Evolutionary conservation across 345 rosid species (phyloP).

Genomic region (Cardamine occulta): DNA sequence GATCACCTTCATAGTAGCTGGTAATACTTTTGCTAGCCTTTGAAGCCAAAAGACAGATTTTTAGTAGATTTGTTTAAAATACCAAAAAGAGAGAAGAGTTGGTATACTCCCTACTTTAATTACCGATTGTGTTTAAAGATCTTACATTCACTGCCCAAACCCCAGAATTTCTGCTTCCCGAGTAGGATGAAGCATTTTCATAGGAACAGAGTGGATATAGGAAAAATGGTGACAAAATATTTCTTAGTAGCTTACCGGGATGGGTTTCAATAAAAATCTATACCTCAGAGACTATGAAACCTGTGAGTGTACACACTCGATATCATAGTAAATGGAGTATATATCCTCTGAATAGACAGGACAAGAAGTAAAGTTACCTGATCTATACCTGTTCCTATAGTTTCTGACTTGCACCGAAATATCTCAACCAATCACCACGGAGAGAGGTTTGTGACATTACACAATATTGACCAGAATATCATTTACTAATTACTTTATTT

Average conservation of each 20-base stretch:
- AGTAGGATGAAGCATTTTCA: constrained; percentile 59
- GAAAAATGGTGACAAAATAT: constrained; percentile 37
- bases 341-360: constrained; percentile 30
- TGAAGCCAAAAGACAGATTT: constrained; percentile 60
- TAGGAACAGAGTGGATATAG: constrained; percentile 48
- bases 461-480: constrained; percentile 21
- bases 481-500: constrained; percentile 25
- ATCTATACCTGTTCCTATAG: constrained; percentile 47
- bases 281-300: constrained; percentile 46
- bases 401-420: constrained; percentile 48
- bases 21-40: constrained; percentile 78
- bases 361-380: constrained; percentile 54
- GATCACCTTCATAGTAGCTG: constrained; percentile 81
- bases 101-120: constrained; percentile 66
- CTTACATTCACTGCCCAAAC: constrained; percentile 57
- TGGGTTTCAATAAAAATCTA: constrained; percentile 43
- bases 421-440: constrained; percentile 42
- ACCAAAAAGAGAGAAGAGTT: constrained; percentile 53
- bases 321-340: constrained; percentile 16
- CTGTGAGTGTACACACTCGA: constrained; percentile 24
- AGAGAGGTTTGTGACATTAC: constrained; percentile 35
- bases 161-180: constrained; percentile 55
- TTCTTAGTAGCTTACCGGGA: constrained; percentile 56
- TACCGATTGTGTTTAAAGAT: constrained; percentile 64
- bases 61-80: constrained; percentile 58